Percentiles rank a stretch among this genome's conserved stretches.
phyloP scores from a whole-genome alignment of 768 basidiomycete species.

The Tylopilus sp. region DNA sequence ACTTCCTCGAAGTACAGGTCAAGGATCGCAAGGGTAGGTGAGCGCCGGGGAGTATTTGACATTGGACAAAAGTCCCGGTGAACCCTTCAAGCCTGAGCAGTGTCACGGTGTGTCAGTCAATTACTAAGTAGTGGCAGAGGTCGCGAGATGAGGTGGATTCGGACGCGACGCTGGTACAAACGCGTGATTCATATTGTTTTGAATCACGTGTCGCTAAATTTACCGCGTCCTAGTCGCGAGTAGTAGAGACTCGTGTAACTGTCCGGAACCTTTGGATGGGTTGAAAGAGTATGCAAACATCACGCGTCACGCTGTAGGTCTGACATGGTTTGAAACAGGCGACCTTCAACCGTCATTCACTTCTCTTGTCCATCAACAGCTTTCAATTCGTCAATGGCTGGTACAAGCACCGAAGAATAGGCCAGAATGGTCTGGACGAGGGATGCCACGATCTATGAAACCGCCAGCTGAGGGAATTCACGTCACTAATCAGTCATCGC shows the following conservation, averaged over 20 bases:
- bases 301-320: background rate
- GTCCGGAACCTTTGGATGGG: too few species aligned
- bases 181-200: too few species aligned
- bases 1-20: constrained; percentile 43
- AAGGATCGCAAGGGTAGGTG: constrained; percentile 35
- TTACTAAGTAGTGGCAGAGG: too few species aligned
- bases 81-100: background rate
- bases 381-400: background rate
- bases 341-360: background rate
- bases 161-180: too few species aligned
- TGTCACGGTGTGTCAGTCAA: too few species aligned
- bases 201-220: too few species aligned
- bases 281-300: too few species aligned
- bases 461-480: background rate
- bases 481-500: background rate
- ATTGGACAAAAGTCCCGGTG: constrained; percentile 1
- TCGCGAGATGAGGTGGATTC: too few species aligned
- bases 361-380: background rate
- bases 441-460: background rate
- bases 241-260: too few species aligned
- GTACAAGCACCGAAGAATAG: background rate
- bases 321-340: too few species aligned
- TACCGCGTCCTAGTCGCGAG: too few species aligned
- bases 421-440: background rate
- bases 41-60: background rate